phyloP scores from a whole-genome alignment of 106 monocot genomes.

The Acanthochlamys bracteata region DNA sequence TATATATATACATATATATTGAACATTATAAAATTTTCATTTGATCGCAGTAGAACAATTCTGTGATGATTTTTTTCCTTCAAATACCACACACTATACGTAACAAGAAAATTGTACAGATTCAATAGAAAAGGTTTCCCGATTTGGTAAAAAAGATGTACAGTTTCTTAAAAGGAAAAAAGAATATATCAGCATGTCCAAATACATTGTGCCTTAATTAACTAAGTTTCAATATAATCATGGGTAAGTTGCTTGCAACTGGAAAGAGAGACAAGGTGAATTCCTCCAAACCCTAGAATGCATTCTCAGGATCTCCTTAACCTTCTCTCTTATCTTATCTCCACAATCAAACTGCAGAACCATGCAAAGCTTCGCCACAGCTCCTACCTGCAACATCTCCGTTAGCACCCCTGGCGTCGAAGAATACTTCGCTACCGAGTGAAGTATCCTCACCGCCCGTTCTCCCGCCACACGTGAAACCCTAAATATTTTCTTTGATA shows the following conservation, averaged over 20 bases:
- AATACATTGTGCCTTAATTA: too few relatives aligned
- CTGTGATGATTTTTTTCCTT: too few relatives aligned
- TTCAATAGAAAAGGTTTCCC: too few relatives aligned
- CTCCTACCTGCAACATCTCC: slow-evolving; percentile 56
- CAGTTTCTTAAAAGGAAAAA: too few relatives aligned
- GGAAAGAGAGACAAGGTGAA: slow-evolving; percentile 29
- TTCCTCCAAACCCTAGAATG: slow-evolving; percentile 38
- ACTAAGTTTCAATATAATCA: background rate
- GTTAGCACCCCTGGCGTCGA: slow-evolving; percentile 25
- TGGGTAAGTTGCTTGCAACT: slow-evolving; percentile 25
- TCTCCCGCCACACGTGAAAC: slow-evolving; percentile 44
- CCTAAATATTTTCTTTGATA: slow-evolving; percentile 45
- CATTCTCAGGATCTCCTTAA: slow-evolving; percentile 27
- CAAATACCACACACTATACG: too few relatives aligned
- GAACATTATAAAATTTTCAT: too few relatives aligned
- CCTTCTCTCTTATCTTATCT: slow-evolving; percentile 32
- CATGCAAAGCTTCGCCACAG: slow-evolving; percentile 47
- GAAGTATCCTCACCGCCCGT: slow-evolving; percentile 31
- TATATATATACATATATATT: too few relatives aligned
- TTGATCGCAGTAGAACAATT: too few relatives aligned
- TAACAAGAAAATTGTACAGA: too few relatives aligned
- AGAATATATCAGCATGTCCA: too few relatives aligned
- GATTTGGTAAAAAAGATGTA: too few relatives aligned
- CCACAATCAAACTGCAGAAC: slow-evolving; percentile 35
- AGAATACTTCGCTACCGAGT: slow-evolving; percentile 23